Conservation (phyloP, 768 basidiomycete species). For the Candolleomyces aberdarensis region DNA sequence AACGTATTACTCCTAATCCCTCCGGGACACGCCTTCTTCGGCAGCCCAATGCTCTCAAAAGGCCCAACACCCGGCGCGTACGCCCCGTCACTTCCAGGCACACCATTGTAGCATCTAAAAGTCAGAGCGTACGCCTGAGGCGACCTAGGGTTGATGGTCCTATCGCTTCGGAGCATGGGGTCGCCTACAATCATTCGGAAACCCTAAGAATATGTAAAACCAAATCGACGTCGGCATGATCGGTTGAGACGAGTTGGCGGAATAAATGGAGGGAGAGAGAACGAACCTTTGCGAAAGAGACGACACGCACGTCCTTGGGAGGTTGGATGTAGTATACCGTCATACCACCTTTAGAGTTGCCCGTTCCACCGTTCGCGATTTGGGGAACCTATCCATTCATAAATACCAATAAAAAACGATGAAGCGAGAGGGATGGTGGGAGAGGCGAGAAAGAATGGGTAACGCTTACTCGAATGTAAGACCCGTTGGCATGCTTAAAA, state of each 20-base stretch:
- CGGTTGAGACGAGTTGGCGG: too few species aligned
- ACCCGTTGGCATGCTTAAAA: conserved; percentile 2
- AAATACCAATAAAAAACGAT: background rate
- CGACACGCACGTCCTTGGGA: background rate
- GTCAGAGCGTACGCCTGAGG: conserved; percentile 2
- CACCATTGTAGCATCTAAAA: conserved; percentile 5
- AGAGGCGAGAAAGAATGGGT: background rate
- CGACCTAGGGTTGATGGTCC: background rate
- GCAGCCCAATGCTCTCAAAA: conserved; percentile 4
- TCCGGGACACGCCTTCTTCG: conserved; percentile 2
- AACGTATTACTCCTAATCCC: conserved; percentile 7
- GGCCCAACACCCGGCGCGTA: conserved; percentile 6
- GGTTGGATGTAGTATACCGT: conserved; percentile 3
- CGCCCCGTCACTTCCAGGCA: background rate
- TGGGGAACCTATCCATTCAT: background rate
- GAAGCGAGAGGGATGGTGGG: background rate
- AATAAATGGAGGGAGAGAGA: too few species aligned
- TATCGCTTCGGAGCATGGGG: conserved; percentile 4
- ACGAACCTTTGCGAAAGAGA: background rate
- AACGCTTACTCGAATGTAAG: background rate
- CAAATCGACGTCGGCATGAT: background rate
- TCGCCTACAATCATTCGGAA: conserved; percentile 9
- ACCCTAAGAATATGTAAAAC: background rate
- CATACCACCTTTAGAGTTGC: background rate
- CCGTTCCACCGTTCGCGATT: background rate